Percentiles rank a stretch among this genome's conserved stretches.
These are phyloP conservation scores for Salvia miltiorrhiza DNA, from an alignment of 257 asterid species.

Conservation along the genomic window DNA sequence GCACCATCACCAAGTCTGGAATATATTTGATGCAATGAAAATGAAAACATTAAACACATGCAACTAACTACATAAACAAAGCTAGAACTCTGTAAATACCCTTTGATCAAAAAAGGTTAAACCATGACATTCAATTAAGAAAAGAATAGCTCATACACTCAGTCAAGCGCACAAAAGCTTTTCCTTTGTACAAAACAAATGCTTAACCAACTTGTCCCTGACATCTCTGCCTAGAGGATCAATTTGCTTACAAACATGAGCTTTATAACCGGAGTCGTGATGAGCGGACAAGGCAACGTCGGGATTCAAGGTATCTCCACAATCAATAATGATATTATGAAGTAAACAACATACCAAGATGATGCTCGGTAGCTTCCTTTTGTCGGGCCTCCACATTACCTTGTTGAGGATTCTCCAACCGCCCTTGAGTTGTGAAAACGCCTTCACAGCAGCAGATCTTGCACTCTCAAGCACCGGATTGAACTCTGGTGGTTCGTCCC, in stretches of 20 bases:
- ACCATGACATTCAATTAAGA: neutral
- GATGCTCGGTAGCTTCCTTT: constrained; percentile 81
- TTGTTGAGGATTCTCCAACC: constrained; percentile 94
- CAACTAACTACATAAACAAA: too few relatives aligned
- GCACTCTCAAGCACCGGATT: constrained; percentile 54
- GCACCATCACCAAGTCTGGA: too few relatives aligned
- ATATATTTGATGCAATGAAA: too few relatives aligned
- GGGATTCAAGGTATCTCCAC: constrained; percentile 61
- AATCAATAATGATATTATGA: constrained; percentile 79
- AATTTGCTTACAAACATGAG: constrained; percentile 40
- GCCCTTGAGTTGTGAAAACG: constrained; percentile 77
- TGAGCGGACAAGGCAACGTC: constrained; percentile 60
- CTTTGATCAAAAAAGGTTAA: neutral
- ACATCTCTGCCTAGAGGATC: constrained; percentile 45
- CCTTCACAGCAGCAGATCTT: constrained; percentile 50
- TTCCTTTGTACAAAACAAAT: constrained; percentile 24
- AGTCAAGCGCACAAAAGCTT: constrained; percentile 4
- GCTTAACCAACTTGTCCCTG: constrained; percentile 56
- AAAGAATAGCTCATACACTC: neutral
- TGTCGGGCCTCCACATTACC: constrained; percentile 99
- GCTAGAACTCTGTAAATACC: too few relatives aligned
- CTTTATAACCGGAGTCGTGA: constrained; percentile 53
- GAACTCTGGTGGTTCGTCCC: constrained; percentile 37
- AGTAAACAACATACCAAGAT: constrained; percentile 88
- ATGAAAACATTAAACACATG: too few relatives aligned